These are phyloP conservation scores for Acer negundo DNA, from an alignment of 345 rosid genomes.

Conservation along the genomic window DNA sequence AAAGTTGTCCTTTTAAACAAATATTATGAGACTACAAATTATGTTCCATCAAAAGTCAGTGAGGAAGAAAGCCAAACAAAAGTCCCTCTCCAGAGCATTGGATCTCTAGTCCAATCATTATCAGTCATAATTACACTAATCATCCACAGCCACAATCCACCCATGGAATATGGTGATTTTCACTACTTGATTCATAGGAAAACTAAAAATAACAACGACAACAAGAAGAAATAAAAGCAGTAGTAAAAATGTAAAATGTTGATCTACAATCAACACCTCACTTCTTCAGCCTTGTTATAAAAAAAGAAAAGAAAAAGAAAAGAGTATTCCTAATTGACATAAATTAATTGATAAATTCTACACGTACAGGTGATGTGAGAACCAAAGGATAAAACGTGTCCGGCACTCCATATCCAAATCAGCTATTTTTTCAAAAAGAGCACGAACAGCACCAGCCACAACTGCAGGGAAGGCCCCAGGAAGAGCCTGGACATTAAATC, in stretches of 20 bases:
- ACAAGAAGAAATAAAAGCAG: background rate
- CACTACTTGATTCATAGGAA: background rate
- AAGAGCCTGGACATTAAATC: conserved; percentile 71
- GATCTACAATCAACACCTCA: background rate
- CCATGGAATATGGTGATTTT: background rate
- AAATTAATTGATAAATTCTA: background rate
- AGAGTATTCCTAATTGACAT: background rate
- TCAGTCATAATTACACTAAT: background rate
- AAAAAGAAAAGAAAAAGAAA: background rate
- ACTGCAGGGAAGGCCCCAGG: conserved; percentile 99
- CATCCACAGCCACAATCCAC: background rate
- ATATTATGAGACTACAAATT: background rate
- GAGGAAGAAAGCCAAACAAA: background rate
- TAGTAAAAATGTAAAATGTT: background rate
- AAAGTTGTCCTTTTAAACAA: background rate
- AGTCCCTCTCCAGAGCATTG: background rate
- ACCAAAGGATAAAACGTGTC: conserved; percentile 92
- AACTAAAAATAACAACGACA: background rate
- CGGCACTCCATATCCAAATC: conserved; percentile 97
- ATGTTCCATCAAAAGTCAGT: background rate
- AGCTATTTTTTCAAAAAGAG: conserved; percentile 89
- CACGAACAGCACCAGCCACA: conserved; percentile 98
- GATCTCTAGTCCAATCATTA: background rate
- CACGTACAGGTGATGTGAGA: conserved; percentile 97
- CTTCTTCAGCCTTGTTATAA: background rate